Percentiles rank a stretch among this genome's conserved stretches.
phyloP scores from a whole-genome alignment of 768 basidiomycete genomes.

The Psilocybe cubensis region DNA sequence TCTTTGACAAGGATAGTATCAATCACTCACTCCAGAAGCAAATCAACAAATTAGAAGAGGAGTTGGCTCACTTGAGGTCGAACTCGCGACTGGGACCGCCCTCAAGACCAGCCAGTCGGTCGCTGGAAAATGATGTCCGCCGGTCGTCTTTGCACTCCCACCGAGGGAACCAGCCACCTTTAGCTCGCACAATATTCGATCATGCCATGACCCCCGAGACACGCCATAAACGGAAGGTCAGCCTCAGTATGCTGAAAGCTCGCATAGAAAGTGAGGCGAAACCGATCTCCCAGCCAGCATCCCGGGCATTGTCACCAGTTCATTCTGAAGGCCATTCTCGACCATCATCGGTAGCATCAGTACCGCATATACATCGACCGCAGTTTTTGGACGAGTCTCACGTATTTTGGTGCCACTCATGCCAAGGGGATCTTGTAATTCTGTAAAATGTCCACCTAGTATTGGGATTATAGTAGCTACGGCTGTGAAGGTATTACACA shows the following conservation, averaged over 20 bases:
- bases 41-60: slow-evolving; percentile 65
- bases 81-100: slow-evolving; percentile 45
- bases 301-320: slow-evolving; percentile 59
- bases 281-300: slow-evolving; percentile 45
- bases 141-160: slow-evolving; percentile 44
- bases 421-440: slow-evolving; percentile 81
- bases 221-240: slow-evolving; percentile 80
- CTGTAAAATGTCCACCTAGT: slow-evolving; percentile 40
- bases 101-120: slow-evolving; percentile 50
- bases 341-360: slow-evolving; percentile 26
- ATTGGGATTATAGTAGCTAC: slow-evolving; percentile 13
- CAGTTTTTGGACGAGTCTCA: slow-evolving; percentile 89
- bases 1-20: slow-evolving; percentile 74
- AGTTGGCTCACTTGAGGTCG: slow-evolving; percentile 53
- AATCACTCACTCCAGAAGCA: slow-evolving; percentile 73
- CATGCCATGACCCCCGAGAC: slow-evolving; percentile 74
- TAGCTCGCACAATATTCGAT: slow-evolving; percentile 67
- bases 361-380: slow-evolving; percentile 46
- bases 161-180: slow-evolving; percentile 40
- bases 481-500: slow-evolving; percentile 12
- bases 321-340: slow-evolving; percentile 33
- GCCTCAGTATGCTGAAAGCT: slow-evolving; percentile 88
- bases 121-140: slow-evolving; percentile 36
- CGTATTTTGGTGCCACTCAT: slow-evolving; percentile 88
- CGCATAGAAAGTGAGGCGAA: slow-evolving; percentile 84